phyloP scores from a whole-genome alignment of 257 asterid species.

The Anisodus acutangulus region DNA sequence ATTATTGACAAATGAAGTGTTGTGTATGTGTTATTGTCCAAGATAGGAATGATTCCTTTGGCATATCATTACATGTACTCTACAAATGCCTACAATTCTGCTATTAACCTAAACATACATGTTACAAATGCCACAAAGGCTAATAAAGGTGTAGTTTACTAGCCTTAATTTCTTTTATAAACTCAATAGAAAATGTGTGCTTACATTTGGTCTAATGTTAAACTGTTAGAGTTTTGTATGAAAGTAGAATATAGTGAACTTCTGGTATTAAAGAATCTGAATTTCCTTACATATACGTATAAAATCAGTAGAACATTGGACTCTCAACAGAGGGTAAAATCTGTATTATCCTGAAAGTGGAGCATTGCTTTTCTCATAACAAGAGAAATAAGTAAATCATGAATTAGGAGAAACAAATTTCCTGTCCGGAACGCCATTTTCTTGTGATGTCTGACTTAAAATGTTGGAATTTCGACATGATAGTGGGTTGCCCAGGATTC shows the following conservation, averaged over 20 bases:
- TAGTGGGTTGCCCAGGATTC: too few relatives aligned
- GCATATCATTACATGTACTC: not conserved
- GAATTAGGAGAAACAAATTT: too few relatives aligned
- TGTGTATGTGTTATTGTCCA: not conserved
- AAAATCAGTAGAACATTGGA: not conserved
- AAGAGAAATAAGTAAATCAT: too few relatives aligned
- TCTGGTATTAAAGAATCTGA: not conserved
- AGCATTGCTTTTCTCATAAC: too few relatives aligned
- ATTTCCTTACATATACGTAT: not conserved
- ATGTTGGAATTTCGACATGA: too few relatives aligned
- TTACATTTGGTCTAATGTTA: not conserved
- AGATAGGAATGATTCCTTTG: constrained; percentile 1
- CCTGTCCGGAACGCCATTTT: not conserved
- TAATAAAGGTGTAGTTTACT: not conserved
- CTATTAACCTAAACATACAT: not conserved
- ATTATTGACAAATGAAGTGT: not conserved
- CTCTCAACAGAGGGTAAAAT: too few relatives aligned
- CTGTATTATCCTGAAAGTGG: too few relatives aligned
- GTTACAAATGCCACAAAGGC: not conserved
- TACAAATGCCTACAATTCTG: not conserved
- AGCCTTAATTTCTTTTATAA: not conserved
- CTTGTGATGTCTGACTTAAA: not conserved
- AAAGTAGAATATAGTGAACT: not conserved
- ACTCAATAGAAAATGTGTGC: not conserved
- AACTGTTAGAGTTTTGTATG: not conserved